Conservation (phyloP, 768 basidiomycete species). For the Phaeolepiota aurea region DNA sequence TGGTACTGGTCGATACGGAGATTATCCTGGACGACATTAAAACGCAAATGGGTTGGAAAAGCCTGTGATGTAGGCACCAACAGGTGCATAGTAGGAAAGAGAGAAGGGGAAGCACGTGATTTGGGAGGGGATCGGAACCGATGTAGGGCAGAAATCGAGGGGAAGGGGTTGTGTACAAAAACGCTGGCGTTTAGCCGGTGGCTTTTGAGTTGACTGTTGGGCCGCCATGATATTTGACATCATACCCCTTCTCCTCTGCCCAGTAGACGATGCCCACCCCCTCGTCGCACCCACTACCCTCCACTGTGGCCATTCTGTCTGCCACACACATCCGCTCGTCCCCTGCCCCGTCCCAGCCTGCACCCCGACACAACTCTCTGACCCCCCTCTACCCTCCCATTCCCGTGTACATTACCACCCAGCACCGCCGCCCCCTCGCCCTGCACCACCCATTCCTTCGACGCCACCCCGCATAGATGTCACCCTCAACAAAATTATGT, state of each 20-base stretch:
- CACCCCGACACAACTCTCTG: no score
- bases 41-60: constrained; percentile 34
- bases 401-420: constrained; percentile 24
- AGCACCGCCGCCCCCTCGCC: constrained; percentile 16
- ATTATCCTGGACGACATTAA: constrained; percentile 39
- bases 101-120: constrained; percentile 11
- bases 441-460: constrained; percentile 6
- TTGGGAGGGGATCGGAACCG: constrained; percentile 7
- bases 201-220: neutral
- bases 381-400: constrained; percentile 15
- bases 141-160: constrained; percentile 1
- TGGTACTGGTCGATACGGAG: constrained; percentile 59
- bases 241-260: constrained; percentile 39
- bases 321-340: constrained; percentile 20
- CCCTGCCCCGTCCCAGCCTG: constrained; percentile 27
- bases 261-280: constrained; percentile 46
- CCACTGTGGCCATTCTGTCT: constrained; percentile 80
- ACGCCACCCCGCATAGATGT: constrained; percentile 34
- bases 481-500: constrained; percentile 46
- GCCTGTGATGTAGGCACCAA: no score
- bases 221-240: neutral
- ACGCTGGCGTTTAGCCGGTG: neutral
- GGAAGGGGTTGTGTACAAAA: neutral
- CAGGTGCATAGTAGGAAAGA: constrained; percentile 8
- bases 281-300: constrained; percentile 62